Evolutionary conservation across 2,329 filamentous ascomycete species (phyloP), one percentile per base, ranked within the genome.

Genomic region (Monosporascus sp.): DNA sequence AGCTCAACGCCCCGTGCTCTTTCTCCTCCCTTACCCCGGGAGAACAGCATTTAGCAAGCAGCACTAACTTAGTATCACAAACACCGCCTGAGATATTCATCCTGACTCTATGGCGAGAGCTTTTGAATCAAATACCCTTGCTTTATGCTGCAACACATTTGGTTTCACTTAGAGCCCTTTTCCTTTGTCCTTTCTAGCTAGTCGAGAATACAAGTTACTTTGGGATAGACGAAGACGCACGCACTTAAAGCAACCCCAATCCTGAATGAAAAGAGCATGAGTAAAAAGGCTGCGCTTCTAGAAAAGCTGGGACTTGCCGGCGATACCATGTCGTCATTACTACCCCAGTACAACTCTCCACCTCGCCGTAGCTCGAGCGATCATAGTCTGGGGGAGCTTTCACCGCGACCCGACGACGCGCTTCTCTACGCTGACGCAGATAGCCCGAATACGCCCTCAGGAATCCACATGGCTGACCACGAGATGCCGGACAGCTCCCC

Each of bases 351-450:
- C 50, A 58, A 48, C 15, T 61, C 60, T 6, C 55, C 60, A 15
- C 55, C 57, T 24, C 58, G 48, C 22, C 55, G 42, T 24, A 50
- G 49, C 20, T 54, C 57, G 17, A 57, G 63, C 47, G 63, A 67
- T 22, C 64, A 66, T 54, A 60, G 65, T 22, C 64, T 68, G 27
- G 55, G 57, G 47, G 64, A 67, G 36, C 57, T 68, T 18, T 66
- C 64, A 45, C 66, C 66, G 3, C 60, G 63, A 36, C 61, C 65
- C 4, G 65, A 65, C 25, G 57, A 64, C 47, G 58, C 63, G 6
- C 54, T 66, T 2, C 60, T 68, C 5, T 60, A 57, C 2, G 51
- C 60, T 38, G 56, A 55, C n/a, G 53, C 48, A 27, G 27, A 49
- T 5, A 47, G 44, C 38, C 51, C 53, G 11, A 46, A 27, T 45